Evolutionary conservation across 2,329 filamentous ascomycete genomes (phyloP).

Genomic region (Phyllosticta citribraziliensis): DNA sequence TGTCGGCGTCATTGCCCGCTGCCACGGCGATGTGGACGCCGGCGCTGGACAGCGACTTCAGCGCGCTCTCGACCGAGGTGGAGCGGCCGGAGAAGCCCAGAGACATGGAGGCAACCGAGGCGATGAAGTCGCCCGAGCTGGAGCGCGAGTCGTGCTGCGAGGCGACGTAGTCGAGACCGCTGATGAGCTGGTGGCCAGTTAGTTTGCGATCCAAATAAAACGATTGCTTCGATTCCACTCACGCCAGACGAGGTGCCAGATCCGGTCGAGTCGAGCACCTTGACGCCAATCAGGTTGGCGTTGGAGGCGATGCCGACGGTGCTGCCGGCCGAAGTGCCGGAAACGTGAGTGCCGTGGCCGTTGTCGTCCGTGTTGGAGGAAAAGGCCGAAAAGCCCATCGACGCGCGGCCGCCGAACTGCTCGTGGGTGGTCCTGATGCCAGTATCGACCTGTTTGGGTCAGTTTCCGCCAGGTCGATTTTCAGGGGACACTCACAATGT

Average conservation of each 20-base stretch:
- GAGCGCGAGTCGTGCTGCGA: constrained; percentile 24
- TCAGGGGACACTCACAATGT: constrained; percentile 35
- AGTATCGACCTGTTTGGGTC: constrained; percentile 3
- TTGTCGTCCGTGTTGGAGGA: constrained; percentile 30
- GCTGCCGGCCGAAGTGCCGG: constrained; percentile 23
- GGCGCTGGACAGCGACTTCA: background rate
- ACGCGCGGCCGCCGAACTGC: constrained; percentile 28
- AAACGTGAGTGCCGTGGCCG: constrained; percentile 30
- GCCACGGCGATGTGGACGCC: constrained; percentile 15
- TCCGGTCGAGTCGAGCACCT: constrained; percentile 25
- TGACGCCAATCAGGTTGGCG: constrained; percentile 25
- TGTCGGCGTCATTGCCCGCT: constrained; percentile 23
- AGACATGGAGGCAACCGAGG: constrained; percentile 28
- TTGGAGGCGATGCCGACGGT: constrained; percentile 27
- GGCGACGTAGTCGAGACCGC: constrained; percentile 29
- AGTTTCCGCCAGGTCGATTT: background rate
- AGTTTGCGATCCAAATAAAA: background rate
- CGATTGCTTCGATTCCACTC: background rate
- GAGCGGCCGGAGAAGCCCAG: constrained; percentile 23
- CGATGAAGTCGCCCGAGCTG: constrained; percentile 21
- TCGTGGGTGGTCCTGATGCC: constrained; percentile 6
- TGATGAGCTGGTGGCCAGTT: constrained; percentile 17
- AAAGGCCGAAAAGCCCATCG: constrained; percentile 18
- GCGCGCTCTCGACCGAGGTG: background rate
- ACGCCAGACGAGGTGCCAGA: constrained; percentile 20